A percentile compares a stretch with the other conserved stretches of the same genome.
phyloP scores from a whole-genome alignment of 176 grass and related monocot species.

The Leersia perrieri region DNA sequence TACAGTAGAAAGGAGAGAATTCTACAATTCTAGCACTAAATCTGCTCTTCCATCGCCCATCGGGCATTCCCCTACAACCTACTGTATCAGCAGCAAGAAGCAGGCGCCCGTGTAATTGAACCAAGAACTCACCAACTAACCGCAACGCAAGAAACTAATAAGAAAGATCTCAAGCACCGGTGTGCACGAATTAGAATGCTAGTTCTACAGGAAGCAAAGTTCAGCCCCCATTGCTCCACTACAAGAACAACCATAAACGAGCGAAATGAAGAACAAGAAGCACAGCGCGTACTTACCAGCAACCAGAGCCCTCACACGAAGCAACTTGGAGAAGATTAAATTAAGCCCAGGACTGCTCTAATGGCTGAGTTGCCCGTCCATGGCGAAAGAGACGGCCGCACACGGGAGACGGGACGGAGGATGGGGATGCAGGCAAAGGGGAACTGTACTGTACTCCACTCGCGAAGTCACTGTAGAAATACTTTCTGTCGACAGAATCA shows the following conservation, averaged over 20 bases:
- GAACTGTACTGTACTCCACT: no score
- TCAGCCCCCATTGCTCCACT: neutral
- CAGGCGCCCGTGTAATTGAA: neutral
- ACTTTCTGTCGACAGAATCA: neutral
- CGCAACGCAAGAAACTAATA: neutral
- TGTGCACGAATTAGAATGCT: no score
- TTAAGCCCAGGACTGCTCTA: neutral
- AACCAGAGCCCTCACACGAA: no score
- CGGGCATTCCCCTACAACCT: slow-evolving; percentile 1
- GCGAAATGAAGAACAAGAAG: neutral
- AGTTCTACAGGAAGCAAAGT: neutral
- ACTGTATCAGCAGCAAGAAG: neutral
- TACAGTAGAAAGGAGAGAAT: neutral
- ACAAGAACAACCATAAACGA: neutral
- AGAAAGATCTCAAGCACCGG: neutral
- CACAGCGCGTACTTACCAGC: neutral
- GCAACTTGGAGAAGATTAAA: no score
- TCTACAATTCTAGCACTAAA: neutral
- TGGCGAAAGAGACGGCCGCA: neutral
- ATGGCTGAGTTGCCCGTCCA: neutral
- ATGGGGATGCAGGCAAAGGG: neutral
- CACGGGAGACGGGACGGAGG: no score
- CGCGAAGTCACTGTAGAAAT: neutral
- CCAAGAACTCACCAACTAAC: neutral
- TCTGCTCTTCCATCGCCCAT: neutral